These are phyloP conservation scores for Ceratocystis alfenasii DNA, from an alignment of 2,329 filamentous ascomycete genomes.

Conservation along the genomic window DNA sequence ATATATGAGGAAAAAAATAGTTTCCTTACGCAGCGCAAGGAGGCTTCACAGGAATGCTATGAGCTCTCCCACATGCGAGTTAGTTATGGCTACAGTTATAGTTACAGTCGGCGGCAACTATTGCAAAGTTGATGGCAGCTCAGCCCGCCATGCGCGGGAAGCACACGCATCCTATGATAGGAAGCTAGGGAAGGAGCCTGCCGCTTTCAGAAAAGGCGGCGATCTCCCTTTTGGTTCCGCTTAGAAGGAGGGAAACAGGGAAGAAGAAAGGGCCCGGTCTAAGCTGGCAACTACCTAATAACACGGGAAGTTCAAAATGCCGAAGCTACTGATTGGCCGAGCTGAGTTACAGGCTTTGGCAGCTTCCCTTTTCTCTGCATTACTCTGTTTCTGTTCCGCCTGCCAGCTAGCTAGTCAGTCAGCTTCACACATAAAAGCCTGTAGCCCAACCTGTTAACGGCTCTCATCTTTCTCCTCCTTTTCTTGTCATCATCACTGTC, in stretches of 20 bases:
- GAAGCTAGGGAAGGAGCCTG: background rate
- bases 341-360: background rate
- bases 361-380: conserved; percentile 7
- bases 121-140: no score
- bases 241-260: background rate
- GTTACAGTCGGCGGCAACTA: no score
- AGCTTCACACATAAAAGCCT: conserved; percentile 10
- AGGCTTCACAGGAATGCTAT: background rate
- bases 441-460: background rate
- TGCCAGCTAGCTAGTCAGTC: background rate
- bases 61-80: background rate
- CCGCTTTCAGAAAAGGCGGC: conserved; percentile 8
- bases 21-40: background rate
- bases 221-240: background rate
- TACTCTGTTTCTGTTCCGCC: background rate
- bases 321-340: conserved; percentile 3
- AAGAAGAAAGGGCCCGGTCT: background rate
- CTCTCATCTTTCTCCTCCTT: background rate
- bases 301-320: background rate
- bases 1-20: background rate
- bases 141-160: no score
- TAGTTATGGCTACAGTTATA: no score
- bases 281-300: background rate
- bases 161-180: background rate
- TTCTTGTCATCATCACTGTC: background rate